Evolutionary conservation across 148 eudicot species (phyloP).

Genomic region (Polygonum maritimum): DNA sequence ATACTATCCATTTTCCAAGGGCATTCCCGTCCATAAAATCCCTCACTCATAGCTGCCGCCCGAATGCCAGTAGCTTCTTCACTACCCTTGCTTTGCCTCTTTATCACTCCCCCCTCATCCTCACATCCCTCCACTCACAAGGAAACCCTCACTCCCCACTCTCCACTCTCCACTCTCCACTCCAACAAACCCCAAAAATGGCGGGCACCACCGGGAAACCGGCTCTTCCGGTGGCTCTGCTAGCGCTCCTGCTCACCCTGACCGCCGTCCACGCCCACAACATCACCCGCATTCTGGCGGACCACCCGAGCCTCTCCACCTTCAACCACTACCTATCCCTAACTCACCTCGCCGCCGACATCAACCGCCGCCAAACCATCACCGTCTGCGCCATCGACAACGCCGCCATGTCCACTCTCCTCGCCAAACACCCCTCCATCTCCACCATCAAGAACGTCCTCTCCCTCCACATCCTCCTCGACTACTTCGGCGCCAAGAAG

Average conservation of each 20-base stretch:
- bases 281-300: conserved; percentile 59
- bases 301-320: conserved; percentile 58
- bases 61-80: background rate
- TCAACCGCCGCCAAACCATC: conserved; percentile 64
- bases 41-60: too few species aligned
- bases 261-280: conserved; percentile 41
- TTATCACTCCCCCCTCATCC: background rate
- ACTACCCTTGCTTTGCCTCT: background rate
- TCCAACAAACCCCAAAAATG: conserved; percentile 12
- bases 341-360: conserved; percentile 88
- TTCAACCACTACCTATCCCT: conserved; percentile 86
- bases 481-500: conserved; percentile 88
- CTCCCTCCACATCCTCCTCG: conserved; percentile 78
- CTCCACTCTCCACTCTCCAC: background rate
- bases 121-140: background rate
- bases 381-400: conserved; percentile 89
- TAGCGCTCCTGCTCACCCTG: conserved; percentile 9
- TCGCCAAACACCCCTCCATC: conserved; percentile 46
- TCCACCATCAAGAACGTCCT: conserved; percentile 55
- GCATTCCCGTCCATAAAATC: background rate
- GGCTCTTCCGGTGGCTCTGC: conserved; percentile 11
- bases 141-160: background rate
- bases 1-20: background rate
- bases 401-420: conserved; percentile 44
- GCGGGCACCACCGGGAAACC: conserved; percentile 27